These are phyloP conservation scores for Phylloboletellus chloephorus DNA, from an alignment of 1,284 basidiomycete species.

Conservation along the genomic window DNA sequence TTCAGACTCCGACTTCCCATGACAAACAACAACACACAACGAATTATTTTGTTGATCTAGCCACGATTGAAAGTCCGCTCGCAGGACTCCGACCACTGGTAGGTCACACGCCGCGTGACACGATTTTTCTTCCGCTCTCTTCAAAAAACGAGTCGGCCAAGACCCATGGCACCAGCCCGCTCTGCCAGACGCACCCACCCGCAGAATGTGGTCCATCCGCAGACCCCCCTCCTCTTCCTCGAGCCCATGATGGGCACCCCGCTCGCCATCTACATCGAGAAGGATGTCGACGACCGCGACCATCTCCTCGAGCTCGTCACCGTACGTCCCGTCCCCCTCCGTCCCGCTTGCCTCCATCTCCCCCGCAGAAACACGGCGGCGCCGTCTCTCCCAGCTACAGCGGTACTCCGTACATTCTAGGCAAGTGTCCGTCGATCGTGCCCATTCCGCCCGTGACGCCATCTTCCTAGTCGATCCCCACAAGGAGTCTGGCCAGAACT, in stretches of 20 bases:
- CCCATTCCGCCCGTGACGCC: constrained; percentile 6
- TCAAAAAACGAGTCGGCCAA: constrained; percentile 37
- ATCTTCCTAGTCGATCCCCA: constrained; percentile 47
- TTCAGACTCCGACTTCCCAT: constrained; percentile 27
- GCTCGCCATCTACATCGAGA: constrained; percentile 69
- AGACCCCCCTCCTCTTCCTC: constrained; percentile 50
- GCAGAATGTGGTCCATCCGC: constrained; percentile 24
- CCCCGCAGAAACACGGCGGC: constrained; percentile 65
- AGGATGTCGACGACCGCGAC: constrained; percentile 68
- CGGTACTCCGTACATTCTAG: constrained; percentile 69
- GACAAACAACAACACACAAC: constrained; percentile 29
- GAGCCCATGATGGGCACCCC: constrained; percentile 76
- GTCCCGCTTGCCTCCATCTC: constrained; percentile 5
- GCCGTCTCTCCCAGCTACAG: constrained; percentile 66
- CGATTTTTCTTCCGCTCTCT: constrained; percentile 25
- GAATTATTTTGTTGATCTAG: constrained; percentile 4
- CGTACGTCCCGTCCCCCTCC: constrained; percentile 36
- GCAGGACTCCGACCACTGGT: constrained; percentile 38
- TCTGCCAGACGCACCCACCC: constrained; percentile 45
- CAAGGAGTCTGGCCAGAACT: constrained; percentile 71
- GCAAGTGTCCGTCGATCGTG: constrained; percentile 38
- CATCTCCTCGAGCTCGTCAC: constrained; percentile 55
- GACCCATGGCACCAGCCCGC: constrained; percentile 76
- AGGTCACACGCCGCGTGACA: constrained; percentile 20
- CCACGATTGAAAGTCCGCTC: constrained; percentile 22